Evolutionary conservation across 805 yeast species (phyloP).

Genomic region (Candida sithepensis): DNA sequence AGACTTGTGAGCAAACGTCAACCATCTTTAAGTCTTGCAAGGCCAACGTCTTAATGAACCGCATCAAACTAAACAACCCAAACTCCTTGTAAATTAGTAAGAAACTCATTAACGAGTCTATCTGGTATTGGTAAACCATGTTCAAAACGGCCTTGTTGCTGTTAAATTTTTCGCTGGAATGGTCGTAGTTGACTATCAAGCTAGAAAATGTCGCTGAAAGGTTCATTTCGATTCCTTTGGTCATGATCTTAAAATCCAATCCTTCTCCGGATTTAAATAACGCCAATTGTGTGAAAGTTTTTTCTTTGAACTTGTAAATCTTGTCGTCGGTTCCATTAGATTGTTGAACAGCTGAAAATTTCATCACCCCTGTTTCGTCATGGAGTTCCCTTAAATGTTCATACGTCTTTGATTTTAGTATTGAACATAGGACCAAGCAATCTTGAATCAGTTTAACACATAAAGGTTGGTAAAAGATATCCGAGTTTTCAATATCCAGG

Average conservation of each 20-base stretch:
- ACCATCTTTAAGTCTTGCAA: constrained; percentile 31
- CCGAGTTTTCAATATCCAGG: constrained; percentile 12
- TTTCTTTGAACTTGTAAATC: constrained; percentile 21
- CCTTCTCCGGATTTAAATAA: constrained; percentile 25
- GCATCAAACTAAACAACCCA: constrained; percentile 39
- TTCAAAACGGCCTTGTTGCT: constrained; percentile 7
- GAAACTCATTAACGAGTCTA: constrained; percentile 18
- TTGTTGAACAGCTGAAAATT: constrained; percentile 15
- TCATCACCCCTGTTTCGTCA: constrained; percentile 18
- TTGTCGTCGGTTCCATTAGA: constrained; percentile 9
- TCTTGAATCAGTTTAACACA: constrained; percentile 19
- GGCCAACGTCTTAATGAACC: constrained; percentile 31
- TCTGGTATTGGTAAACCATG: constrained; percentile 13
- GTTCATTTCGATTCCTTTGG: constrained; percentile 21
- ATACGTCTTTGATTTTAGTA: constrained; percentile 32
- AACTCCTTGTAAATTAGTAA: constrained; percentile 30
- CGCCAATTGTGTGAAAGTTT: constrained; percentile 24
- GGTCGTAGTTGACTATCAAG: constrained; percentile 15
- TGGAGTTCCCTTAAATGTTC: constrained; percentile 15
- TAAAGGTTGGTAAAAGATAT: constrained; percentile 5
- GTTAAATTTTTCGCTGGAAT: constrained; percentile 6
- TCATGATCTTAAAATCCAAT: constrained; percentile 24
- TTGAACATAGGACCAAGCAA: constrained; percentile 32
- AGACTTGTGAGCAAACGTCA: constrained; percentile 19
- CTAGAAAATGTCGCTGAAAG: constrained; percentile 20